Evolutionary conservation across 73 alveolate species (phyloP).

Genomic region (Paramecium biaurelia): DNA sequence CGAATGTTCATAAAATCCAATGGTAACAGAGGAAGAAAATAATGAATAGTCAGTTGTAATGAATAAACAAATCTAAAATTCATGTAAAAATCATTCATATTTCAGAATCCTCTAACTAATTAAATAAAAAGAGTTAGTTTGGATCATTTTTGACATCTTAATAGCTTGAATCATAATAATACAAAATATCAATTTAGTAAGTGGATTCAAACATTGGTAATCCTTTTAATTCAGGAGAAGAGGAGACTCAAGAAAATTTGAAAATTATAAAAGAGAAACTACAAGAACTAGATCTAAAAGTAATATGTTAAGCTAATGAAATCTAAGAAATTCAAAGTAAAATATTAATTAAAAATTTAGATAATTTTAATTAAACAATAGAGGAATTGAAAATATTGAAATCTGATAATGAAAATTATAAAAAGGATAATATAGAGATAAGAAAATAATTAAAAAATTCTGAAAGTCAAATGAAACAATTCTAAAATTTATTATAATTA

Average conservation of each 20-base stretch:
- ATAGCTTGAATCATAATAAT: not conserved
- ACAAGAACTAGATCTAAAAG: not conserved
- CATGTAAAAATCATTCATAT: not conserved
- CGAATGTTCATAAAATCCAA: constrained; percentile 9
- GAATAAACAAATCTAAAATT: not conserved
- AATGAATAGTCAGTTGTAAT: not conserved
- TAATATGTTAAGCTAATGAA: not conserved
- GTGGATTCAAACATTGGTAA: not conserved
- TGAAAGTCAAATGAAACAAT: not conserved
- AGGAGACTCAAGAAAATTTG: not conserved
- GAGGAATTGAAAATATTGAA: not conserved
- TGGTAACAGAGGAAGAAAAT: constrained; percentile 1
- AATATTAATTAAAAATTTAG: not conserved
- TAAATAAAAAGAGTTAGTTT: not conserved
- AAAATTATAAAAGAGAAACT: not conserved
- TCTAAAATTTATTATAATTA: not conserved
- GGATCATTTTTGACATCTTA: not conserved
- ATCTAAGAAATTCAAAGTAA: not conserved
- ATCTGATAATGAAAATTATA: not conserved
- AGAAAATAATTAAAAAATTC: not conserved
- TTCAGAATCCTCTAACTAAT: not conserved
- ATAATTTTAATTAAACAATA: not conserved
- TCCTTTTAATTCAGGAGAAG: not conserved
- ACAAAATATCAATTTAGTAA: not conserved
- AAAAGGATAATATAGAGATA: not conserved